These are phyloP conservation scores for Zoysia japonica DNA, from an alignment of 176 grass and related monocot genomes.

Conservation along the genomic window DNA sequence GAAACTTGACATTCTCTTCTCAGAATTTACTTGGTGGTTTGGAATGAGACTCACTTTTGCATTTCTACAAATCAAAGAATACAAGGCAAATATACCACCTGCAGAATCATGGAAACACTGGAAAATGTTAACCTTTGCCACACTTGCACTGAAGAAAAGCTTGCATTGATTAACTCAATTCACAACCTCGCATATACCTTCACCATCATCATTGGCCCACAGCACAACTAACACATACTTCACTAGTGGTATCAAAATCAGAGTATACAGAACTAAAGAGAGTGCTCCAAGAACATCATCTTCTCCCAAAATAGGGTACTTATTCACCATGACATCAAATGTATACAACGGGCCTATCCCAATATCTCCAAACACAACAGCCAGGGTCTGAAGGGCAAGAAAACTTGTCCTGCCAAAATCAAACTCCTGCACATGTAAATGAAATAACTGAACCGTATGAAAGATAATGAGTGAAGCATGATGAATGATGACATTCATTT, in stretches of 20 bases:
- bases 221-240: constrained; percentile 92
- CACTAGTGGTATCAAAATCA: constrained; percentile 77
- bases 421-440: constrained; percentile 70
- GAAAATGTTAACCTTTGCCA: constrained; percentile 45
- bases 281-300: constrained; percentile 93
- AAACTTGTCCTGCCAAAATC: constrained; percentile 73
- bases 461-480: constrained; percentile 47
- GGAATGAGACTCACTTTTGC: constrained; percentile 85
- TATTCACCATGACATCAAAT: constrained; percentile 91
- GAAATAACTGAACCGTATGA: constrained; percentile 44
- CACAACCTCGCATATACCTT: constrained; percentile 71
- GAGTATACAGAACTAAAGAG: constrained; percentile 86
- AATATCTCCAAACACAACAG: constrained; percentile 92
- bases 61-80: constrained; percentile 92
- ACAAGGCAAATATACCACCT: constrained; percentile 98
- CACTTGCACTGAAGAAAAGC: not conserved
- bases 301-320: constrained; percentile 67
- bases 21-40: constrained; percentile 76
- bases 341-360: constrained; percentile 91
- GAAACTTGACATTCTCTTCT: constrained; percentile 79
- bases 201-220: constrained; percentile 83
- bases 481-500: not conserved
- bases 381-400: constrained; percentile 87
- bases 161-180: constrained; percentile 44
- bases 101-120: constrained; percentile 41